phyloP scores from a whole-genome alignment of 1,284 basidiomycete species.

The Psilocybe mexicana region DNA sequence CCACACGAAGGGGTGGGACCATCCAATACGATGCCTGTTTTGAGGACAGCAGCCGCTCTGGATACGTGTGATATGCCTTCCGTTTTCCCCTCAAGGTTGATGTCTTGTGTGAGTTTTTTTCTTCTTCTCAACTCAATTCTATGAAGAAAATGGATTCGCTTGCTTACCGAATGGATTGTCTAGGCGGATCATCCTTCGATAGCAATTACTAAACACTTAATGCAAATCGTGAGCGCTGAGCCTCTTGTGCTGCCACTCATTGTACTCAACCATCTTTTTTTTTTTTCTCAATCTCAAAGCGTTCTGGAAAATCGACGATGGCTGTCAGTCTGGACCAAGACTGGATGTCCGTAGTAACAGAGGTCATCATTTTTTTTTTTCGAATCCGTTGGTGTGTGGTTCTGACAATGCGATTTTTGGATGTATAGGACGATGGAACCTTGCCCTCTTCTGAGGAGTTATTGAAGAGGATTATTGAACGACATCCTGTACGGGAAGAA shows the following conservation, averaged over 20 bases:
- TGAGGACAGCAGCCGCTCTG: too few relatives aligned
- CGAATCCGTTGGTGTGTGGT: too few relatives aligned
- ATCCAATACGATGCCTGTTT: too few relatives aligned
- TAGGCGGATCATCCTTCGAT: conserved; percentile 3
- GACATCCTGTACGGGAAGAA: neutral
- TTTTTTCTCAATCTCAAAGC: neutral
- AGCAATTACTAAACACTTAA: neutral
- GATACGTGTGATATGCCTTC: too few relatives aligned
- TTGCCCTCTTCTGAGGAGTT: neutral
- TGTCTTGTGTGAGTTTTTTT: too few relatives aligned
- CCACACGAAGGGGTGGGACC: too few relatives aligned
- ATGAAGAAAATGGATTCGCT: neutral
- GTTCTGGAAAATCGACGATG: neutral
- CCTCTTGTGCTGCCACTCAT: neutral
- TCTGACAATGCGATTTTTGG: neutral
- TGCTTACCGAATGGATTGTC: too few relatives aligned
- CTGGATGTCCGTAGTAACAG: neutral
- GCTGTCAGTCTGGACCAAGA: neutral
- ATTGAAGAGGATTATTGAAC: neutral
- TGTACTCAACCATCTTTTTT: neutral
- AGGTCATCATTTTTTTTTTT: neutral
- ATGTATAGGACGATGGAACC: neutral
- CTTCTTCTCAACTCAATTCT: neutral
- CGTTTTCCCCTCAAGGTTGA: too few relatives aligned
- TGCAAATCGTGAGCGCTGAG: neutral